Percentiles rank a stretch among this genome's conserved stretches.
Evolutionary conservation across 345 rosid species (phyloP).

Genomic region (Aquilaria yunnanensis): DNA sequence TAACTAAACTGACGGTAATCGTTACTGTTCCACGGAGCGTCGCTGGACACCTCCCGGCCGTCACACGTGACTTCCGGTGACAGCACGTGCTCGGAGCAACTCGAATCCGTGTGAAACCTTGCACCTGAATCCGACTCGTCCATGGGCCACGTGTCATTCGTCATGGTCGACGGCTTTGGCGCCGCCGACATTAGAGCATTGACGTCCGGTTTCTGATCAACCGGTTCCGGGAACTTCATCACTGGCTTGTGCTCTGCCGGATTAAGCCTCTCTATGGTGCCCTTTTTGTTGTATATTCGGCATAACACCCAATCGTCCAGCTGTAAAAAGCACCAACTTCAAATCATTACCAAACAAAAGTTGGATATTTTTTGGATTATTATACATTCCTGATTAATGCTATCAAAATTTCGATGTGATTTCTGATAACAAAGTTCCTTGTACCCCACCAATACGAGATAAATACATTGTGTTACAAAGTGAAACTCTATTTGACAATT

Average conservation of each 20-base stretch:
- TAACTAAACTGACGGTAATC: too few relatives aligned
- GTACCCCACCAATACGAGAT: too few relatives aligned
- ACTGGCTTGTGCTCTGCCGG: constrained; percentile 18
- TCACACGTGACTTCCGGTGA: constrained; percentile 47
- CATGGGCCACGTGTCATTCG: constrained; percentile 17
- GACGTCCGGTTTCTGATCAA: constrained; percentile 29
- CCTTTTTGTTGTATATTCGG: constrained; percentile 85
- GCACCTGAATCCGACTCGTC: constrained; percentile 61
- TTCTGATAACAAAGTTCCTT: too few relatives aligned
- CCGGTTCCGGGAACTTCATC: constrained; percentile 12
- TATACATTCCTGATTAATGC: too few relatives aligned
- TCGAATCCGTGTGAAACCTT: constrained; percentile 51
- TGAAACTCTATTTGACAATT: too few relatives aligned
- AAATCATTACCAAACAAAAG: too few relatives aligned
- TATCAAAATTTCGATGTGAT: too few relatives aligned
- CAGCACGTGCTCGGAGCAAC: constrained; percentile 60
- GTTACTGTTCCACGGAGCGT: constrained; percentile 29
- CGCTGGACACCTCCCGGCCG: constrained; percentile 51
- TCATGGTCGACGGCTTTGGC: not conserved
- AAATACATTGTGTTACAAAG: too few relatives aligned
- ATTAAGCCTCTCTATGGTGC: constrained; percentile 47
- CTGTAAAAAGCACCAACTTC: constrained; percentile 26
- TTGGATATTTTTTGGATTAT: too few relatives aligned
- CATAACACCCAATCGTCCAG: constrained; percentile 87
- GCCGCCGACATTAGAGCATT: not conserved